Evolutionary conservation across 176 grass and related monocot species (phyloP).

Genomic region (Rhipidocladum racemiflorum): DNA sequence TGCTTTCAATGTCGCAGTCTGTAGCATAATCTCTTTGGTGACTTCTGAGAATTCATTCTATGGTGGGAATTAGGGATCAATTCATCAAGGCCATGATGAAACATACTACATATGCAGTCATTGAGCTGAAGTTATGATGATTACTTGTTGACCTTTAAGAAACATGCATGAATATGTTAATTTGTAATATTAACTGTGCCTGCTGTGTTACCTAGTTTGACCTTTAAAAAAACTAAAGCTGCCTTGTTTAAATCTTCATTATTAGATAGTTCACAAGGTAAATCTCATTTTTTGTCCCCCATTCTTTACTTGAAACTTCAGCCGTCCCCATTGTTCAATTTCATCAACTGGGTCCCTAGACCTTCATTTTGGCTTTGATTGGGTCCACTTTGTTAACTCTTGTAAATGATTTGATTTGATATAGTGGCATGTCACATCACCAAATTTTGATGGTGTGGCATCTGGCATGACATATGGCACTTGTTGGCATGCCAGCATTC

Average conservation of each 20-base stretch:
- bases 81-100: neutral
- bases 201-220: neutral
- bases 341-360: neutral
- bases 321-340: neutral
- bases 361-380: neutral
- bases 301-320: slow-evolving; percentile 16
- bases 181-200: neutral
- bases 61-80: neutral
- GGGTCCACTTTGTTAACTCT: neutral
- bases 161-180: slow-evolving; percentile 6
- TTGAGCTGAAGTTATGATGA: neutral
- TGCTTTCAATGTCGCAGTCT: neutral
- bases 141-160: neutral
- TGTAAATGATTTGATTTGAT: neutral
- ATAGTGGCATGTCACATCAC: neutral
- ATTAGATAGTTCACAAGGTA: neutral
- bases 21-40: neutral
- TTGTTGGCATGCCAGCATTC: neutral
- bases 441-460: slow-evolving; percentile 4
- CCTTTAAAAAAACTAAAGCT: neutral
- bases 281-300: neutral
- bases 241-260: neutral
- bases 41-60: neutral
- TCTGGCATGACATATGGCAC: neutral
- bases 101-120: neutral